phyloP scores from a whole-genome alignment of 2,329 filamentous ascomycete genomes.

The Onygenales sp. region DNA sequence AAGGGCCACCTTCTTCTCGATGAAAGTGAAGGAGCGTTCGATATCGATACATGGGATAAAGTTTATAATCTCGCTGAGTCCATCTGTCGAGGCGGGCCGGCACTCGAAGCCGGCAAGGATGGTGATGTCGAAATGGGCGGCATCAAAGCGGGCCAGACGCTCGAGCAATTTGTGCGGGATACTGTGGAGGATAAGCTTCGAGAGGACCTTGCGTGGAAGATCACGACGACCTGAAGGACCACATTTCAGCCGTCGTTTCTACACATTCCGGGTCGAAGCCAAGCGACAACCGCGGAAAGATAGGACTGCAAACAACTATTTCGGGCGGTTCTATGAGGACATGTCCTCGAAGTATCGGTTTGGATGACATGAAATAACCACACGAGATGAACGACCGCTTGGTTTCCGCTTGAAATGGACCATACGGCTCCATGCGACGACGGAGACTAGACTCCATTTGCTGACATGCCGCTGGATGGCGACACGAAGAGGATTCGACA shows the following conservation, averaged over 20 bases:
- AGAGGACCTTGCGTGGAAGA: slow-evolving; percentile 29
- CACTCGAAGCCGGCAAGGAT: slow-evolving; percentile 42
- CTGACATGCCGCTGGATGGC: too few relatives aligned
- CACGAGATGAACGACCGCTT: too few relatives aligned
- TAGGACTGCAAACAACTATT: neutral
- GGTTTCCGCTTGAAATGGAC: too few relatives aligned
- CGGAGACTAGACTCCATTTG: too few relatives aligned
- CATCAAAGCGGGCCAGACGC: slow-evolving; percentile 30
- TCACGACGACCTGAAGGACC: slow-evolving; percentile 23
- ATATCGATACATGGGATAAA: slow-evolving; percentile 63
- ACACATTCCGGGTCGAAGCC: neutral
- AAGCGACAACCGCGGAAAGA: neutral
- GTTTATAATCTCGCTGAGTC: slow-evolving; percentile 55
- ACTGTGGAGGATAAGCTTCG: slow-evolving; percentile 49
- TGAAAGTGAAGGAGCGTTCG: slow-evolving; percentile 75
- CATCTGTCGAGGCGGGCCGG: slow-evolving; percentile 52
- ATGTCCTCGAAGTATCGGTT: too few relatives aligned
- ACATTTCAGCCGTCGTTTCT: neutral
- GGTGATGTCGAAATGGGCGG: slow-evolving; percentile 28
- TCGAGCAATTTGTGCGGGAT: slow-evolving; percentile 54
- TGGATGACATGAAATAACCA: too few relatives aligned
- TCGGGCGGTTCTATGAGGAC: too few relatives aligned
- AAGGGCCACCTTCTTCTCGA: slow-evolving; percentile 62
- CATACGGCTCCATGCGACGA: too few relatives aligned
- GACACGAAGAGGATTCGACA: too few relatives aligned